These are phyloP conservation scores for Penicillium sp. DNA, from an alignment of 2,329 filamentous ascomycete genomes.

Conservation along the genomic window DNA sequence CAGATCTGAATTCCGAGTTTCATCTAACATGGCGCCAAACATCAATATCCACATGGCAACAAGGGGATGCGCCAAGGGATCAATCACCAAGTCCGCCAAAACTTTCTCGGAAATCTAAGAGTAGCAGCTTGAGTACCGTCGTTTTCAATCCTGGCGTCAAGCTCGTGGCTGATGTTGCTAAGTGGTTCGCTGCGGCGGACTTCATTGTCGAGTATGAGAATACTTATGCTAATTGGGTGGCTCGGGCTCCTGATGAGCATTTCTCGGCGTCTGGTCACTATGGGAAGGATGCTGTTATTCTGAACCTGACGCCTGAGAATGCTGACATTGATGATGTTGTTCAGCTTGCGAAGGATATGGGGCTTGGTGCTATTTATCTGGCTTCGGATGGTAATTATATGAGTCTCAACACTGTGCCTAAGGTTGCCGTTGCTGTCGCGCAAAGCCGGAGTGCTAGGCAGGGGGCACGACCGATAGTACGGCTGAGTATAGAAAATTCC, in stretches of 20 bases:
- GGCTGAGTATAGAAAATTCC: background rate
- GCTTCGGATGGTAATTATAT: constrained; percentile 14
- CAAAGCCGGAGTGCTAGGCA: background rate
- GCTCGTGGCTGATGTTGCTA: constrained; percentile 3
- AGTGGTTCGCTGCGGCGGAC: constrained; percentile 17
- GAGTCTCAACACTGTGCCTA: constrained; percentile 4
- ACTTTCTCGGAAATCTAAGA: constrained; percentile 17
- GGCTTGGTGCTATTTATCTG: constrained; percentile 19
- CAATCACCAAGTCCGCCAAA: background rate
- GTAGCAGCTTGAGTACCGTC: background rate
- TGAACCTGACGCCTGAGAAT: background rate
- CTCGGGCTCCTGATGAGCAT: background rate
- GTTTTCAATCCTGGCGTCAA: constrained; percentile 19
- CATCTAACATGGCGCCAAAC: too few species aligned
- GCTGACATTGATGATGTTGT: constrained; percentile 6
- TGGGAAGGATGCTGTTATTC: constrained; percentile 11
- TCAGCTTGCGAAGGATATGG: constrained; percentile 11
- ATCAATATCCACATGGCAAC: background rate
- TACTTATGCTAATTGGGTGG: constrained; percentile 13
- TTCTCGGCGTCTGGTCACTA: constrained; percentile 4
- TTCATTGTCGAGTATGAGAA: constrained; percentile 22
- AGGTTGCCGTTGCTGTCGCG: constrained; percentile 13
- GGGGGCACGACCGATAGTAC: background rate
- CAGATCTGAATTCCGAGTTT: background rate
- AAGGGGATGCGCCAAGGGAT: background rate